Percentiles rank a stretch among this genome's conserved stretches.
Evolutionary conservation across 495 filamentous ascomycete species (phyloP).

Genomic region (Platismatia glauca): DNA sequence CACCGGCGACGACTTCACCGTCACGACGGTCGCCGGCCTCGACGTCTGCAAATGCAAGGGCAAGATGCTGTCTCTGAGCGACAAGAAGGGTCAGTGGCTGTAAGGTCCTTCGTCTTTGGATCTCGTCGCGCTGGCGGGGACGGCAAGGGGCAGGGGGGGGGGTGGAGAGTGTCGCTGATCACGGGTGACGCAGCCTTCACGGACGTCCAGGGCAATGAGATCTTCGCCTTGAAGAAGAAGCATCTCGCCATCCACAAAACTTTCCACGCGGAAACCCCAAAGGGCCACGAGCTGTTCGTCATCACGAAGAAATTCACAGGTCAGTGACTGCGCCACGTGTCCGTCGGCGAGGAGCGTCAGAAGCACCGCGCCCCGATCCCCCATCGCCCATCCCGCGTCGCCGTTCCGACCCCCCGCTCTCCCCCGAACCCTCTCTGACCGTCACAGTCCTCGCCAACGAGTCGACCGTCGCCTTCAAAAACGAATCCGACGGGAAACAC

Average conservation of each 20-base stretch:
- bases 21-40: conserved; percentile 11
- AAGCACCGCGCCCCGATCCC: neutral
- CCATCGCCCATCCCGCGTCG: neutral
- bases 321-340: neutral
- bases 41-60: conserved; percentile 21
- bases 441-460: conserved; percentile 37
- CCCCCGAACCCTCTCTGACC: neutral
- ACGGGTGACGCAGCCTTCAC: conserved; percentile 3
- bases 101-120: neutral
- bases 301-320: conserved; percentile 17
- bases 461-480: conserved; percentile 40
- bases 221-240: conserved; percentile 20
- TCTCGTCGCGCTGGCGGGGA: neutral
- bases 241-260: conserved; percentile 15
- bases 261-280: conserved; percentile 11
- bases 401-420: too few relatives aligned
- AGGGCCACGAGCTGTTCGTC: conserved; percentile 18
- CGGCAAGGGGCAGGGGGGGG: neutral
- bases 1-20: conserved; percentile 20
- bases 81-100: conserved; percentile 11
- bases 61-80: conserved; percentile 13
- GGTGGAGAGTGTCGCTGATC: neutral
- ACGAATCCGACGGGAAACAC: conserved; percentile 28
- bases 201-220: conserved; percentile 11
- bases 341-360: too few relatives aligned